These are phyloP conservation scores for Zizania latifolia DNA, from an alignment of 176 grass and related monocot species.

Conservation along the genomic window DNA sequence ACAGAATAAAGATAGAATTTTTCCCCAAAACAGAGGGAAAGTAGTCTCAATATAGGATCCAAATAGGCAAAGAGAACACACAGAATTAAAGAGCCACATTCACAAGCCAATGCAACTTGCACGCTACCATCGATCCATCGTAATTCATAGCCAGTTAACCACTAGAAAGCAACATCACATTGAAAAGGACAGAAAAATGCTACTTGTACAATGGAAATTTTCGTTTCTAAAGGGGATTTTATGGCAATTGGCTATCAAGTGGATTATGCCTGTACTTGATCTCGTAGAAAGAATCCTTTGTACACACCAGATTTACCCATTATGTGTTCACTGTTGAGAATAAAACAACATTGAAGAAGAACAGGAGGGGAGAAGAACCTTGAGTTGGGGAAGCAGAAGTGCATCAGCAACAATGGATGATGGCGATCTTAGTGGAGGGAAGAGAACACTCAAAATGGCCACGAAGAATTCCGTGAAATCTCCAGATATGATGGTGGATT, in stretches of 20 bases:
- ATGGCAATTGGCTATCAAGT: not conserved
- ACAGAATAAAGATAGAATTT: not conserved
- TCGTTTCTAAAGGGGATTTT: not conserved
- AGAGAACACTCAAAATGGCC: not conserved
- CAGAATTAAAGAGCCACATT: too few relatives aligned
- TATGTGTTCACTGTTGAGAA: not conserved
- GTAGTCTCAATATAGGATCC: conserved; percentile 6
- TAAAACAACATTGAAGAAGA: conserved; percentile 27
- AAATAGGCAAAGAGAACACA: not conserved
- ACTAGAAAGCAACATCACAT: not conserved
- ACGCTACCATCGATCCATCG: too few relatives aligned
- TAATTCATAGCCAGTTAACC: not conserved
- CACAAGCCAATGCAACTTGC: too few relatives aligned
- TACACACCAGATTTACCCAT: conserved; percentile 19
- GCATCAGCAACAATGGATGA: not conserved
- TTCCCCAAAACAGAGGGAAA: not conserved
- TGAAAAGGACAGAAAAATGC: too few relatives aligned
- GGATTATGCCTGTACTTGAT: conserved; percentile 24
- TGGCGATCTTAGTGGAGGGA: not conserved
- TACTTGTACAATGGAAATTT: conserved; percentile 13
- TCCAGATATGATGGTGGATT: not conserved
- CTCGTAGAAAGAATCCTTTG: conserved; percentile 25
- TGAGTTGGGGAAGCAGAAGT: not conserved
- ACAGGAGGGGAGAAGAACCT: conserved; percentile 8
- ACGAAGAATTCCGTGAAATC: not conserved